Conservation (phyloP, 2,329 filamentous ascomycete species). For the Penicillium sp. region DNA sequence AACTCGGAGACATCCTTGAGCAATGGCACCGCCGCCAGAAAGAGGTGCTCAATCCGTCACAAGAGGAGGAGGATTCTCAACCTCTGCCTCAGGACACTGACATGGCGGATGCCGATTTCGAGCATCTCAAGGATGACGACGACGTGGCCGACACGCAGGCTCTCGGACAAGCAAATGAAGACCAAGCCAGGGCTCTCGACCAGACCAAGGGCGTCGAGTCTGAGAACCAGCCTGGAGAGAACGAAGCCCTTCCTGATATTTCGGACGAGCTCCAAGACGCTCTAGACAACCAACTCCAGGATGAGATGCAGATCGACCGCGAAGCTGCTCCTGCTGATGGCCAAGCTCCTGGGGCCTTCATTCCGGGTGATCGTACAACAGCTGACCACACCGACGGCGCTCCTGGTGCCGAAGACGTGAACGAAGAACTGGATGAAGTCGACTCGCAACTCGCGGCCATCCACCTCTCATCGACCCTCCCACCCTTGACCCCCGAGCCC, state of each 20-base stretch:
- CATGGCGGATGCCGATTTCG: slow-evolving; percentile 80
- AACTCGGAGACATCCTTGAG: slow-evolving; percentile 89
- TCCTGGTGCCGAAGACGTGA: slow-evolving; percentile 48
- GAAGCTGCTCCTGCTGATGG: slow-evolving; percentile 41
- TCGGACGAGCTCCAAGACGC: slow-evolving; percentile 44
- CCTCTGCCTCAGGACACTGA: slow-evolving; percentile 66
- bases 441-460: slow-evolving; percentile 68
- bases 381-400: slow-evolving; percentile 33
- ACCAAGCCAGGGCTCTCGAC: slow-evolving; percentile 83
- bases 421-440: slow-evolving; percentile 52
- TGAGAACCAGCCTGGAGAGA: slow-evolving; percentile 59
- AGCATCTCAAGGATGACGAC: slow-evolving; percentile 86
- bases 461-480: slow-evolving; percentile 63
- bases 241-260: slow-evolving; percentile 60
- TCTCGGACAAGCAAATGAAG: slow-evolving; percentile 82
- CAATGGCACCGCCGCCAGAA: slow-evolving; percentile 87
- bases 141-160: slow-evolving; percentile 85
- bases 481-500: slow-evolving; percentile 51
- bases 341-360: slow-evolving; percentile 54
- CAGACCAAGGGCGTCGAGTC: slow-evolving; percentile 84
- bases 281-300: slow-evolving; percentile 53
- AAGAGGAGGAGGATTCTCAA: slow-evolving; percentile 58
- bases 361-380: slow-evolving; percentile 53
- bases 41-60: slow-evolving; percentile 70
- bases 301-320: slow-evolving; percentile 48